Evolutionary conservation across 176 grass and related monocot species (phyloP).

Genomic region (Sorghum bicolor): Sorghum_bicolor_NCBIv3 NC_012874.2:168501-169000

Average conservation of each 20-base stretch:
- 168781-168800: slow-evolving; percentile 9
- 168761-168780: not conserved
- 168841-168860: slow-evolving; percentile 45
- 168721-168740: not conserved
- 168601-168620: slow-evolving; percentile 49
- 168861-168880: slow-evolving; percentile 62
- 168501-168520: slow-evolving; percentile 5
- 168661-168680: slow-evolving; percentile 75
- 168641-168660: slow-evolving; percentile 53
- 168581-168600: slow-evolving; percentile 17
- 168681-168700: slow-evolving; percentile 60
- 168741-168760: not conserved
- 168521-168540: not conserved
- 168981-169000: slow-evolving; percentile 10
- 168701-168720: slow-evolving; percentile 25
- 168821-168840: slow-evolving; percentile 45
- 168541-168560: not conserved
- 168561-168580: slow-evolving; percentile 18
- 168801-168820: not conserved
- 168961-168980: not conserved
- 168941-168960: slow-evolving; percentile 38
- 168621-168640: slow-evolving; percentile 52
- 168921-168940: slow-evolving; percentile 52
- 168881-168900: slow-evolving; percentile 57
- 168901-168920: slow-evolving; percentile 78